Base-by-base conservation (phyloP, 139 green algal genomes). In the Limnomonas spitsbergensis region DNA sequence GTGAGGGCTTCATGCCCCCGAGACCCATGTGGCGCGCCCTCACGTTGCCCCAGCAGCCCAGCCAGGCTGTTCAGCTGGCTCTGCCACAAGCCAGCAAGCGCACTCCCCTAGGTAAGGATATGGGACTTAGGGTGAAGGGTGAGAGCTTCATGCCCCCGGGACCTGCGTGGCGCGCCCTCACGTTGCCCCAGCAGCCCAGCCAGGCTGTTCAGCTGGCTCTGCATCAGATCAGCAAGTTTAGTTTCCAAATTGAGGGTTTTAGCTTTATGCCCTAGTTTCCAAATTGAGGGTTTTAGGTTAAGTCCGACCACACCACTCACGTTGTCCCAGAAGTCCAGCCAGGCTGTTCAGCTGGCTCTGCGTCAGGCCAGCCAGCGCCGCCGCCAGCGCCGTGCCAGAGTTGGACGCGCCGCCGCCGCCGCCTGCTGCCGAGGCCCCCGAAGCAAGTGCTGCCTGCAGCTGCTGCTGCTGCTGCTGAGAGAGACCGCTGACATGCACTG, bases 261-360 rank as follows among this genome's bases (percentile, higher is more conserved):
- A n/a, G n/a, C n/a, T n/a, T n/a, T n/a, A n/a, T n/a, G n/a, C n/a
- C n/a, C n/a, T n/a, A n/a, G n/a, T n/a, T n/a, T n/a, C n/a, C n/a
- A n/a, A n/a, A n/a, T n/a, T n/a, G n/a, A n/a, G n/a, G n/a, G n/a
- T n/a, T n/a, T n/a, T n/a, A n/a, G n/a, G n/a, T n/a, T n/a, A n/a
- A n/a, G n/a, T n/a, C n/a, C n/a, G n/a, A n/a, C n/a, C 38, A 47
- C 20, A 20, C 4, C 20, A 29, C 73, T 80, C 40, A 85, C 81
- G 61, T 73, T 73, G 40, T 26, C 81, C 81, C 9, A 85, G 42
- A 34, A 81, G 38, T n/a, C 81, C 81, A 0, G 80, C 73, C 67
- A 84, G 68, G 38, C 56, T 84, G 38, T 36, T 80, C 3, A 84
- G 80, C 39, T 84, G 80, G 74, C 74, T 84, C 37, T 80, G 80